Conservation (phyloP, 1,284 basidiomycete species). For the Ustilago xerochloae region DNA sequence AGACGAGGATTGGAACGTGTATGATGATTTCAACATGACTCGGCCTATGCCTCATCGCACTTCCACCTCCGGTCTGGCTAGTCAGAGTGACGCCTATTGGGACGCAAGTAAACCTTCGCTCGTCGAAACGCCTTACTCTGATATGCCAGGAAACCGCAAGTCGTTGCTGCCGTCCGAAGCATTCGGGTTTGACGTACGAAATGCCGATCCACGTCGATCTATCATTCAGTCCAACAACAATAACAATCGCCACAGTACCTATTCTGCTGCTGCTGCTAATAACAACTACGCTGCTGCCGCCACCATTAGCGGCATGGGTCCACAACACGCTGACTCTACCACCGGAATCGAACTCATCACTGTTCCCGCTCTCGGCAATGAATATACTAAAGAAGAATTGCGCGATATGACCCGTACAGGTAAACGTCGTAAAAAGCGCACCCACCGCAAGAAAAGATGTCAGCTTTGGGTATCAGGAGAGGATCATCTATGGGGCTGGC, state of each 20-base stretch:
- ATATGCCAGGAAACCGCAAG: constrained; percentile 28
- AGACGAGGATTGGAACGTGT: constrained; percentile 62
- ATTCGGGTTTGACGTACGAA: constrained; percentile 60
- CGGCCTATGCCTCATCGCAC: constrained; percentile 40
- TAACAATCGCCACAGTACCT: constrained; percentile 7
- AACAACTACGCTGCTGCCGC: background rate
- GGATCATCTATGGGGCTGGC: constrained; percentile 54
- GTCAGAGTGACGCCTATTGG: constrained; percentile 35
- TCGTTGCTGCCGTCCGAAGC: constrained; percentile 48
- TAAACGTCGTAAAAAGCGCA: constrained; percentile 36
- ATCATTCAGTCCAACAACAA: constrained; percentile 21
- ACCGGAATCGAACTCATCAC: constrained; percentile 63
- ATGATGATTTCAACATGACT: constrained; percentile 64
- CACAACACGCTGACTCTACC: constrained; percentile 38
- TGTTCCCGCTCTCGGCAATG: constrained; percentile 61
- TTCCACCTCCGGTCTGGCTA: constrained; percentile 17
- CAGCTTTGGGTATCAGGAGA: constrained; percentile 52
- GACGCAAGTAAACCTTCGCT: constrained; percentile 34
- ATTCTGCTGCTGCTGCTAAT: too few relatives aligned
- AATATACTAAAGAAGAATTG: constrained; percentile 58
- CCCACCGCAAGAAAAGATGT: constrained; percentile 22
- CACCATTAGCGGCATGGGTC: constrained; percentile 27
- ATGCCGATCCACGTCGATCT: constrained; percentile 51
- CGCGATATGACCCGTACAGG: constrained; percentile 43
- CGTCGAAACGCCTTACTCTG: constrained; percentile 32